Evolutionary conservation across 345 rosid species (phyloP).

Genomic region (Gossypioides kirkii): DNA sequence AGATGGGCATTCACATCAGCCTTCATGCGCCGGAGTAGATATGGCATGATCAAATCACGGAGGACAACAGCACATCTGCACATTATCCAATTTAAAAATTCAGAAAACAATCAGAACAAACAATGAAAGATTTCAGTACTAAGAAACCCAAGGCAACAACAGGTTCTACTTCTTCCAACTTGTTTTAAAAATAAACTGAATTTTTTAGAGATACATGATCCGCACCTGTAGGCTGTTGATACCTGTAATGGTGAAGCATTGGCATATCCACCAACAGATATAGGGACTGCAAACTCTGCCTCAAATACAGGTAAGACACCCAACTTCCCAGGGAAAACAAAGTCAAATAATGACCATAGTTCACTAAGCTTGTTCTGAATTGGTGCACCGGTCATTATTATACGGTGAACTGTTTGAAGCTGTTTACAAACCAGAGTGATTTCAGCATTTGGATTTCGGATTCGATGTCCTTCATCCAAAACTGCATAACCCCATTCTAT

Average conservation of each 20-base stretch:
- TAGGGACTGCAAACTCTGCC: conserved; percentile 94
- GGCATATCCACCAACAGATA: conserved; percentile 95
- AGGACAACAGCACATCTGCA: conserved; percentile 95
- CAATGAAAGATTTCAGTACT: not conserved
- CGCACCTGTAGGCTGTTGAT: conserved; percentile 87
- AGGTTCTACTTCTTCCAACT: not conserved
- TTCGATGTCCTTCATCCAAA: conserved; percentile 95
- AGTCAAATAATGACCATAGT: conserved; percentile 96
- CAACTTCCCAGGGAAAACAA: conserved; percentile 95
- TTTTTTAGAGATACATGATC: conserved; percentile 18
- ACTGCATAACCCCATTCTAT: conserved; percentile 95
- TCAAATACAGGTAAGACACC: conserved; percentile 96
- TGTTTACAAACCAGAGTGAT: conserved; percentile 90
- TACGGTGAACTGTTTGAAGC: conserved; percentile 88
- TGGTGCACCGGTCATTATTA: conserved; percentile 98
- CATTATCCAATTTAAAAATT: conserved; percentile 16
- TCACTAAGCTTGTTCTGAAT: conserved; percentile 91
- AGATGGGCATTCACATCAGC: conserved; percentile 82
- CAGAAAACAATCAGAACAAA: not conserved
- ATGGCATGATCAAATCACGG: conserved; percentile 96
- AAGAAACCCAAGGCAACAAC: not conserved
- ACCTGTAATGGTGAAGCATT: conserved; percentile 99
- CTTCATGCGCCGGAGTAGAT: conserved; percentile 96
- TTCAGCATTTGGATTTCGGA: conserved; percentile 94
- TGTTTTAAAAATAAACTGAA: not conserved